Evolutionary conservation across 176 grass and related monocot species (phyloP), one percentile per base, ranked within the genome.

Genomic region (Oropetium thomaeum): DNA sequence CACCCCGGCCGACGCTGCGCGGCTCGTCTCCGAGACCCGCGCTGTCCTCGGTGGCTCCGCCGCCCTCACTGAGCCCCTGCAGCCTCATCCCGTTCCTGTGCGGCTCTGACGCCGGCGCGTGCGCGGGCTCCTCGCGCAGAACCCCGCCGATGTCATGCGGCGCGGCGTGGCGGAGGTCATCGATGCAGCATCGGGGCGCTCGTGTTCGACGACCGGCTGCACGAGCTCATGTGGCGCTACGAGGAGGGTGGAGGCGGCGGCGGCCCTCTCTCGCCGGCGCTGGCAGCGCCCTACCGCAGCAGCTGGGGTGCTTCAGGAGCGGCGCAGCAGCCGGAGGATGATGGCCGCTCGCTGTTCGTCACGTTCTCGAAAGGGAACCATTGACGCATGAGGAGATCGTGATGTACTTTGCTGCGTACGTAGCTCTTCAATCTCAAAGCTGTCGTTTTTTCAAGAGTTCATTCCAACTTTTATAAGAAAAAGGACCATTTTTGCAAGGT

Each of bases 121-220:
- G 8, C 58, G 69, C 16, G 16, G 57, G 23, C 62, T 89, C 83
- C 75, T 93, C 40, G 65, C 59, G 44, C 10, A 1, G 23, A 26
- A 9, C 23, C 53, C n/a, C 16, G 48, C 35, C 58, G 85, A 82
- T 3, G 77, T 69, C 4, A 67, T 67, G 25, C 55, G 83, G 2
- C 58, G 75, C 7, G 86, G 88, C 29, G 37, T 93, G 0, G 68
- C 31, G 0, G 37, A 73, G 10, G 62, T 87, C 19, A 25, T 97
- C 19, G 75, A 70, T n/a, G n/a, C 12, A 75, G 88, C 26, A 67
- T 84, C 34, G 88, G 90, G 15, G 53, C 78, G 16, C 32, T 93
- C 0, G 58, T 97, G 78, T 97, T 97, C 54, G 69, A 97, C 66
- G 88, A 97, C 53, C 7, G 25, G 51, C 32, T 92, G 61, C 33